Evolutionary conservation across 129 eudicot species (phyloP).

Genomic region (Flaveria trinervia): DNA sequence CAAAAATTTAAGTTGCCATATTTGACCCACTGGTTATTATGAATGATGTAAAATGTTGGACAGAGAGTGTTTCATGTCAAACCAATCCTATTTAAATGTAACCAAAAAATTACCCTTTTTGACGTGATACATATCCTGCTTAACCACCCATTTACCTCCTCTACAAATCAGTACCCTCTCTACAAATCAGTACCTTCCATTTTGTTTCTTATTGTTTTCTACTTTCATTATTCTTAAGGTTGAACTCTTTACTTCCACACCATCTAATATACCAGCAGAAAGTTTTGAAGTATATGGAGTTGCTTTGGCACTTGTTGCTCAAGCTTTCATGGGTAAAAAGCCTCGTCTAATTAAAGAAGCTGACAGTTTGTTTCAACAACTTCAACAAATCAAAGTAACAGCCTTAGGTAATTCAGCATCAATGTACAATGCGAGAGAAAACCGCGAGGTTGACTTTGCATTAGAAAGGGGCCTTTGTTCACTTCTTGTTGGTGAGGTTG

Average conservation of each 20-base stretch:
- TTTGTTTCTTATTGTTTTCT: constrained; percentile 8
- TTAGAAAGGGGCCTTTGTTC: constrained; percentile 93
- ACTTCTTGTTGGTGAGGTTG: constrained; percentile 93
- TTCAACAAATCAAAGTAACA: constrained; percentile 79
- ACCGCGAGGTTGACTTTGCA: constrained; percentile 76
- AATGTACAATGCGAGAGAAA: constrained; percentile 44
- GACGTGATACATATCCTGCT: too few species aligned
- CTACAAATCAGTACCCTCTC: too few species aligned
- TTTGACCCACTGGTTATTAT: too few species aligned
- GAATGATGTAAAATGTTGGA: too few species aligned
- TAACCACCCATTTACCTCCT: too few species aligned
- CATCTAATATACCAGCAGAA: constrained; percentile 87
- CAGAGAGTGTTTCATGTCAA: too few species aligned
- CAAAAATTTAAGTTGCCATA: too few species aligned
- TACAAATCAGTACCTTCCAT: too few species aligned
- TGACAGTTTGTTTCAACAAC: constrained; percentile 80
- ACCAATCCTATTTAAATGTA: too few species aligned
- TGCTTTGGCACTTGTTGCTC: constrained; percentile 93
- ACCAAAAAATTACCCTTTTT: too few species aligned
- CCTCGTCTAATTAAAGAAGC: constrained; percentile 89
- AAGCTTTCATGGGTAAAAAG: constrained; percentile 78
- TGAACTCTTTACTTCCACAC: constrained; percentile 83
- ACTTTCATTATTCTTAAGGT: constrained; percentile 43
- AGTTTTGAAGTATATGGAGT: constrained; percentile 92
- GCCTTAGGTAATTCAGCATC: constrained; percentile 50